Conservation (phyloP, 2,329 filamentous ascomycete species). For the Cordyceps farinosa region DNA sequence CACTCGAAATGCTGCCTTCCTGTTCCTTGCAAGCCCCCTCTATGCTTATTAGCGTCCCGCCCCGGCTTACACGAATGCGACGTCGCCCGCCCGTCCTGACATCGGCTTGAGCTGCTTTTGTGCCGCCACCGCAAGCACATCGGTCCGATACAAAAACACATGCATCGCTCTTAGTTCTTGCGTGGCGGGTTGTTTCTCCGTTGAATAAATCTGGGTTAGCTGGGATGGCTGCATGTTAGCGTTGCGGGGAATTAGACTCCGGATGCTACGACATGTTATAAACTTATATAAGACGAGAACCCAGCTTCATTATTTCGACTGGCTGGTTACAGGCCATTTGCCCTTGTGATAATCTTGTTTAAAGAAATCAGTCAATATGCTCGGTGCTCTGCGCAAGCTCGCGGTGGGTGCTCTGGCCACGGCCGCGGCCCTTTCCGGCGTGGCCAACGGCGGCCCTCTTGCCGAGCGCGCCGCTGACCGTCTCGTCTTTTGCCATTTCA, state of each 20-base stretch:
- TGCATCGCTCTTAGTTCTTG: neutral
- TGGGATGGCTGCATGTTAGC: neutral
- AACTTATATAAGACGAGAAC: neutral
- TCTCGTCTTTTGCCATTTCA: conserved; percentile 43
- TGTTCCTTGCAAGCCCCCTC: conserved; percentile 5
- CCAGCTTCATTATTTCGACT: neutral
- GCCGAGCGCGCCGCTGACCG: conserved; percentile 21
- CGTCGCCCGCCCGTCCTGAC: neutral
- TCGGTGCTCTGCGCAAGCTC: conserved; percentile 19
- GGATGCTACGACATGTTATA: neutral
- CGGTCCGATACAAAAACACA: conserved; percentile 6
- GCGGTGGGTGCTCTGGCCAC: conserved; percentile 21
- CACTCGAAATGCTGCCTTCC: neutral
- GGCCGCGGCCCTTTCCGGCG: conserved; percentile 18
- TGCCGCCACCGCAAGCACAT: neutral
- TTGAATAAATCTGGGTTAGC: neutral
- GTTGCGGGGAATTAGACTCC: neutral
- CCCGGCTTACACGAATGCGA: conserved; percentile 8
- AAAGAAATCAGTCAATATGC: conserved; percentile 5
- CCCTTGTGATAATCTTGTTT: neutral
- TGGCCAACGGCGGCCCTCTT: conserved; percentile 18
- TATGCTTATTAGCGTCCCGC: neutral
- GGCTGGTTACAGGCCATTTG: neutral
- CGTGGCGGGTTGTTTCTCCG: neutral
- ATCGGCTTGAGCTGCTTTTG: neutral